These are phyloP conservation scores for Aspergillus tubingensis DNA, from an alignment of 2,329 filamentous ascomycete species.

Conservation along the genomic window DNA sequence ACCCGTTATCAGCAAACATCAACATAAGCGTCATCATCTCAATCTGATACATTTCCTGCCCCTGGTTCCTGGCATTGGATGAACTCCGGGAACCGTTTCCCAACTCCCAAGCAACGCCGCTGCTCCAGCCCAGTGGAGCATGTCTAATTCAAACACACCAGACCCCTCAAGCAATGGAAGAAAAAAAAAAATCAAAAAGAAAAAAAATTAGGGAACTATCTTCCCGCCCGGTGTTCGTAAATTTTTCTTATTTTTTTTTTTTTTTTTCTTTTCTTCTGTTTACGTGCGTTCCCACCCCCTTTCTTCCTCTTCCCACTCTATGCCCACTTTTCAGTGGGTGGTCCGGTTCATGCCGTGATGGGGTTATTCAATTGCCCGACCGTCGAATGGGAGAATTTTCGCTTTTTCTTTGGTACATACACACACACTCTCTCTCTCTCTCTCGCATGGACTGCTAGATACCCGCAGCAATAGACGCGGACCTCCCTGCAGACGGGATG, in stretches of 20 bases:
- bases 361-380: slow-evolving; percentile 3
- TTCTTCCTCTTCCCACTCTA: neutral
- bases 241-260: neutral
- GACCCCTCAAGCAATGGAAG: slow-evolving; percentile 9
- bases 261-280: neutral
- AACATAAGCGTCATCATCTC: neutral
- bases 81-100: slow-evolving; percentile 12
- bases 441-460: neutral
- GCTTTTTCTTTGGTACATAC: neutral
- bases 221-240: slow-evolving; percentile 16
- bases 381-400: slow-evolving; percentile 22
- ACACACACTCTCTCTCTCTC: neutral
- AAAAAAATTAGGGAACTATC: slow-evolving; percentile 19
- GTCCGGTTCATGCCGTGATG: slow-evolving; percentile 2
- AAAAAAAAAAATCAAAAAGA: no score
- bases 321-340: slow-evolving; percentile 11
- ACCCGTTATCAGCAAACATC: neutral
- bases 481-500: slow-evolving; percentile 13
- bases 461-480: slow-evolving; percentile 9
- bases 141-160: slow-evolving; percentile 39
- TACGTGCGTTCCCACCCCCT: neutral
- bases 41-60: neutral
- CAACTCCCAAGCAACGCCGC: slow-evolving; percentile 24
- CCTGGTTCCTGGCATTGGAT: neutral
- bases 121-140: slow-evolving; percentile 29